Percentiles rank a stretch among this genome's conserved stretches.
Evolutionary conservation across 106 monocot genomes (phyloP).

Genomic region (Posidonia australis): DNA sequence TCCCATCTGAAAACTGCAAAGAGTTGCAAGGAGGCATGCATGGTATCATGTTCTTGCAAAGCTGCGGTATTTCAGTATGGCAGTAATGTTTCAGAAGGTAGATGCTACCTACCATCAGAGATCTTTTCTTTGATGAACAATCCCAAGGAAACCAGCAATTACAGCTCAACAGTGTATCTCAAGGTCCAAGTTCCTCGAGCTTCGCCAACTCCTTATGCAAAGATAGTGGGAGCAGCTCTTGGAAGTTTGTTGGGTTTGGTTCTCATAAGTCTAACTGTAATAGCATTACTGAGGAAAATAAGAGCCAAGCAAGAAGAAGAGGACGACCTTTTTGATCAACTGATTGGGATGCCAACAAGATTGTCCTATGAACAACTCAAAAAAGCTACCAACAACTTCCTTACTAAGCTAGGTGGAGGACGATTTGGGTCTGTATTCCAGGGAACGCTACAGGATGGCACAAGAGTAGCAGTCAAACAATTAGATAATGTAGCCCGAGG

Average conservation of each 20-base stretch:
- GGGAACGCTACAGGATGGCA: slow-evolving; percentile 21
- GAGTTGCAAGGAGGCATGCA: not conserved
- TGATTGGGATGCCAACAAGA: slow-evolving; percentile 8
- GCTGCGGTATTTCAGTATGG: not conserved
- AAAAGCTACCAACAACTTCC: slow-evolving; percentile 35
- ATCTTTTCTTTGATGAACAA: slow-evolving; percentile 10
- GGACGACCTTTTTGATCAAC: slow-evolving; percentile 10
- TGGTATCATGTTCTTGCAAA: not conserved
- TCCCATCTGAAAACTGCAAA: not conserved
- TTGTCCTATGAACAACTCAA: slow-evolving; percentile 10
- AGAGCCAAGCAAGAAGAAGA: not conserved
- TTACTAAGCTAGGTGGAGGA: slow-evolving; percentile 40
- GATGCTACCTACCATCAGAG: not conserved
- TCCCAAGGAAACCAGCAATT: not conserved
- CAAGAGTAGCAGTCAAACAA: slow-evolving; percentile 39
- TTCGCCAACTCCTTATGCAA: not conserved
- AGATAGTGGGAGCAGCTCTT: not conserved
- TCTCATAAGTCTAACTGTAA: not conserved
- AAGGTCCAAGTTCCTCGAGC: not conserved
- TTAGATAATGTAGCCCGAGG: slow-evolving; percentile 24
- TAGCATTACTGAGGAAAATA: not conserved
- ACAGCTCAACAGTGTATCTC: slow-evolving; percentile 14
- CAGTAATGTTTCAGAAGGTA: not conserved
- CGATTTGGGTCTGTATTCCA: slow-evolving; percentile 65
- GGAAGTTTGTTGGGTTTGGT: not conserved